Base-by-base conservation (phyloP, 179 eudicot species). In the Camellia oleifera region DNA sequence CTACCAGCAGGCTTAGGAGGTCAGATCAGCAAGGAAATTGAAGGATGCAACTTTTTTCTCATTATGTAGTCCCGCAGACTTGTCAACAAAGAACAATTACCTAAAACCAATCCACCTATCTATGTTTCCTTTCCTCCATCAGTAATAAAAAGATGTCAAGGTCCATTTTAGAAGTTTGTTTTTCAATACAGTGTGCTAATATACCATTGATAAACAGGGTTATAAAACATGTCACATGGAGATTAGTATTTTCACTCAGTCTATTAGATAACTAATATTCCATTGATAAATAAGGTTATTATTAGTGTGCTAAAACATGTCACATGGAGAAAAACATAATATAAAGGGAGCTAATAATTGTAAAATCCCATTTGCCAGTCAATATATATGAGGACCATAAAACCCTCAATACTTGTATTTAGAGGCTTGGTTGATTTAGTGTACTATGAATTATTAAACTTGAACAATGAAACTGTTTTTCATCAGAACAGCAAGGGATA, bases 401-500 rank as follows among this genome's bases (percentile, higher is more conserved):
- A 67, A 40, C 17, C 48, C 46, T 11, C 3, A 12, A 40, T 42
- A 67, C 9, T 13, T 4, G 15, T 32, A 32, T n/a, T 17, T 11
- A 7, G 42, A 26, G 56, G 45, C 8, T 11, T 72, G 46, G 72
- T 79, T 32, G 74, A 66, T 66, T 74, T 54, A 52, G 26, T 12
- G 74, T 44, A 67, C 74, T 50, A 74, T 40, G 72, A 56, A 66
- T 44, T 50, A 14, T 18, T 74, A 69, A 74, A 26, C 70, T 12
- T 14, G 9, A 72, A 58, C 48, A 50, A 73, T 64, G 54, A 40
- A 46, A 52, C 45, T 56, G 73, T 26, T 15, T 54, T 80, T 80
- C 83, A 80, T 75, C 26, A 58, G 75, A 80, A 40, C 7, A 15
- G 26, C 50, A 67, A 54, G 32, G 32, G 15, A 6, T 17, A 71